These are phyloP conservation scores for Ophiocordyceps polyrhachis-furcata DNA, from an alignment of 2,329 filamentous ascomycete genomes.

Conservation along the genomic window DNA sequence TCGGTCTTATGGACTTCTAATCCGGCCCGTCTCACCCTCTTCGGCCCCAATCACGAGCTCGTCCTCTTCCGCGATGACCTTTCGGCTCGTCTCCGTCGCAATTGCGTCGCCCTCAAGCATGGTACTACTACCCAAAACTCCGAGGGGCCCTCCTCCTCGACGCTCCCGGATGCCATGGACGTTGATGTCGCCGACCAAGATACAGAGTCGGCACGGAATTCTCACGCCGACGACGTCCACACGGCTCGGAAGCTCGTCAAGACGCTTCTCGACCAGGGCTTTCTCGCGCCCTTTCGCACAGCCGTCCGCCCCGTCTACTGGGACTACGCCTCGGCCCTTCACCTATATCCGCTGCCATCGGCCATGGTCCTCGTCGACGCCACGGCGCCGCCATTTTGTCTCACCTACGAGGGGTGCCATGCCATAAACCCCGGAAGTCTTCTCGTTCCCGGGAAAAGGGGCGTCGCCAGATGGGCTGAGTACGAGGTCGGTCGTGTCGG, in stretches of 20 bases:
- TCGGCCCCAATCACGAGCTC: slow-evolving; percentile 76
- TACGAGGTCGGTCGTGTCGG: slow-evolving; percentile 54
- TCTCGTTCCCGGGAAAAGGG: slow-evolving; percentile 47
- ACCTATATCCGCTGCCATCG: slow-evolving; percentile 77
- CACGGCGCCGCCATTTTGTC: slow-evolving; percentile 61
- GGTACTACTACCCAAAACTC: slow-evolving; percentile 14
- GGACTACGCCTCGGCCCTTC: slow-evolving; percentile 62
- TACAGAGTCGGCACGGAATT: slow-evolving; percentile 5
- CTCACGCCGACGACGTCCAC: slow-evolving; percentile 26
- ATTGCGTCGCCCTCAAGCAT: slow-evolving; percentile 50
- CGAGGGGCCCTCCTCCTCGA: slow-evolving; percentile 4
- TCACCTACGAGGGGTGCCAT: slow-evolving; percentile 90
- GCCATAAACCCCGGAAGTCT: slow-evolving; percentile 83
- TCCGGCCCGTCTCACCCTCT: slow-evolving; percentile 63
- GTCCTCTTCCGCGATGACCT: slow-evolving; percentile 79
- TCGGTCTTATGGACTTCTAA: slow-evolving; percentile 77
- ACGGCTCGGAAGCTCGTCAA: slow-evolving; percentile 67
- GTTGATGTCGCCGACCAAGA: slow-evolving; percentile 13
- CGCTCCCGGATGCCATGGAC: slow-evolving; percentile 18
- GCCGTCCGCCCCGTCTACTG: slow-evolving; percentile 66
- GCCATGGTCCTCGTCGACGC: slow-evolving; percentile 68
- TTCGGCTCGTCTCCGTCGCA: slow-evolving; percentile 57
- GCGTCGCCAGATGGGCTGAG: slow-evolving; percentile 68
- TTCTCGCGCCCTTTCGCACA: slow-evolving; percentile 74
- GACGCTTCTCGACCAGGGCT: slow-evolving; percentile 78